phyloP scores from a whole-genome alignment of 176 grass and related monocot species.

The Bolboschoenus planiculmis region DNA sequence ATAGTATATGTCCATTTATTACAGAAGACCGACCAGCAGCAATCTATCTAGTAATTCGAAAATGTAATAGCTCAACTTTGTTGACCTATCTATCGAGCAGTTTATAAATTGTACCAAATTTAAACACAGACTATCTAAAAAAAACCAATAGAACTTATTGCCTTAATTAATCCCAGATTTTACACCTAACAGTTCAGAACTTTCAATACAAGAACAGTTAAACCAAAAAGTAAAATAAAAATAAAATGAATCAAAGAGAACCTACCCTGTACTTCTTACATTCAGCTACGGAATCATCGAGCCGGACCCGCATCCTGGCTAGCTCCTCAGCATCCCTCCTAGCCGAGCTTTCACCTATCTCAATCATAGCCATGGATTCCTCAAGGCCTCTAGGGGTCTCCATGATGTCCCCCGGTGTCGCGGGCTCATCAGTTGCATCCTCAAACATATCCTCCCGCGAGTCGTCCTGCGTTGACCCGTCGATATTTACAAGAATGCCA shows the following conservation, averaged over 20 bases:
- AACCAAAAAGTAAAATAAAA: background rate
- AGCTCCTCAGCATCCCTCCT: slow-evolving; percentile 19
- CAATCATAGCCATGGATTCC: slow-evolving; percentile 78
- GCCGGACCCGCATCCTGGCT: slow-evolving; percentile 1
- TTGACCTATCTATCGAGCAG: background rate
- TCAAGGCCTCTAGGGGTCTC: slow-evolving; percentile 45
- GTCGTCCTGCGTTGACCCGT: slow-evolving; percentile 48
- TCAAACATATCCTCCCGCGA: slow-evolving; percentile 78
- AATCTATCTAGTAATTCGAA: background rate
- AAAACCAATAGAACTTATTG: background rate
- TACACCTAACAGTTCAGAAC: background rate
- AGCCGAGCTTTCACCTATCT: slow-evolving; percentile 38
- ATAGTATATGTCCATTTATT: too few species aligned
- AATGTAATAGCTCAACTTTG: background rate
- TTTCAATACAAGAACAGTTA: background rate
- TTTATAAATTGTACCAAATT: background rate
- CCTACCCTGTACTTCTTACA: slow-evolving; percentile 76
- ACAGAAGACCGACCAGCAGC: too few species aligned
- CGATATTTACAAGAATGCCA: slow-evolving; percentile 69
- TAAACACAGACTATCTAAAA: background rate
- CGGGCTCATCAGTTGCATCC: slow-evolving; percentile 59
- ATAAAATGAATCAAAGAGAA: background rate
- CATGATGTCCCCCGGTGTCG: background rate
- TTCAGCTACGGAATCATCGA: slow-evolving; percentile 41
- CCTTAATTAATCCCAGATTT: background rate